Evolutionary conservation across 257 asterid genomes (phyloP).

Genomic region (Perilla frutescens): DNA sequence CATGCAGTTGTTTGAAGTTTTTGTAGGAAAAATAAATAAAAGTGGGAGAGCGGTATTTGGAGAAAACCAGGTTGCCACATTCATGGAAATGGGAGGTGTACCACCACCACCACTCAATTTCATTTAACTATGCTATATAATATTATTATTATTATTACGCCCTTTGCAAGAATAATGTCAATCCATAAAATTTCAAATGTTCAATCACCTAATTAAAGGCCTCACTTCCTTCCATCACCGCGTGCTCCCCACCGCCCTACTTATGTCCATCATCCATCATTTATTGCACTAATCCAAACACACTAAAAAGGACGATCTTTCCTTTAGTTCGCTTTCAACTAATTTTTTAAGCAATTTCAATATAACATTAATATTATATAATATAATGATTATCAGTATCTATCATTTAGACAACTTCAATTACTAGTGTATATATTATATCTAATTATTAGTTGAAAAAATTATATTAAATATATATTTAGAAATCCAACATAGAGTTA

Average conservation of each 20-base stretch:
- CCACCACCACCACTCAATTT: slow-evolving; percentile 2
- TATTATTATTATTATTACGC: not conserved
- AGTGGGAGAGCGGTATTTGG: slow-evolving; percentile 35
- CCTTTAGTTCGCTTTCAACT: too few relatives aligned
- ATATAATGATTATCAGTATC: too few relatives aligned
- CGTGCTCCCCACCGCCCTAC: slow-evolving; percentile 44
- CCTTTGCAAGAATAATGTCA: not conserved
- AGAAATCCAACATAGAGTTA: too few relatives aligned
- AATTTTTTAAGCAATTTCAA: too few relatives aligned
- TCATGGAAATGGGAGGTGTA: slow-evolving; percentile 71
- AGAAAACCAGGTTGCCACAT: slow-evolving; percentile 52
- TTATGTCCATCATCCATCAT: not conserved
- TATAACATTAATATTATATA: too few relatives aligned
- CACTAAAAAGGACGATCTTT: too few relatives aligned
- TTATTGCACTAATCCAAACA: too few relatives aligned
- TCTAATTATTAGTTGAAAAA: too few relatives aligned
- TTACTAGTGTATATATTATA: too few relatives aligned
- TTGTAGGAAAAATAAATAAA: not conserved
- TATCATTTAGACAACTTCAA: too few relatives aligned
- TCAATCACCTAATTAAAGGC: not conserved
- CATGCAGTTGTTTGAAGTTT: slow-evolving; percentile 41
- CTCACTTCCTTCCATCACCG: slow-evolving; percentile 35
- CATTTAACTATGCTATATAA: slow-evolving; percentile 19
- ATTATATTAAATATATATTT: too few relatives aligned
- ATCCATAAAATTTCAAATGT: not conserved